These are phyloP conservation scores for Clitopilus hobsonii DNA, from an alignment of 768 basidiomycete species.

Conservation along the genomic window DNA sequence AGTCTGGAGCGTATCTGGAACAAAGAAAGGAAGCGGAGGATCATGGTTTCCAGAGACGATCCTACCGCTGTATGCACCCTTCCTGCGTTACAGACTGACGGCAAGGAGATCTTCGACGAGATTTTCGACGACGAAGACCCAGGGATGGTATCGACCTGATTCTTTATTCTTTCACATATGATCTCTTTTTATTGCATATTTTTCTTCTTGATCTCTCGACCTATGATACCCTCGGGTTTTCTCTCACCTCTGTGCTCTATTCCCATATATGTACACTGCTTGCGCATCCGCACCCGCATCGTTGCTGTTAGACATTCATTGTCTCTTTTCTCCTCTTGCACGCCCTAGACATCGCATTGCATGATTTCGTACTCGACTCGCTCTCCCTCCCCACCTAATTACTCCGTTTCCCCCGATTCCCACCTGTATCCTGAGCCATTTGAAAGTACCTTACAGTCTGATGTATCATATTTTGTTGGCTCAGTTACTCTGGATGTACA, in stretches of 20 bases:
- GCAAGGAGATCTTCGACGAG: constrained; percentile 76
- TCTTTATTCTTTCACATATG: neutral
- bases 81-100: constrained; percentile 61
- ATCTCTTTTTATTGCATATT: neutral
- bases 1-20: constrained; percentile 85
- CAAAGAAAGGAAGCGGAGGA: constrained; percentile 69
- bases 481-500: neutral
- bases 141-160: constrained; percentile 72
- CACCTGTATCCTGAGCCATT: neutral
- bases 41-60: constrained; percentile 60
- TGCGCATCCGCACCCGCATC: constrained; percentile 2
- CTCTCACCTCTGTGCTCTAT: constrained; percentile 3
- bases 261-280: constrained; percentile 5
- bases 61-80: constrained; percentile 40
- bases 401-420: too few species aligned
- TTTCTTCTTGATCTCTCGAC: constrained; percentile 5
- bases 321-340: too few species aligned
- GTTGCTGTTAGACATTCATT: neutral
- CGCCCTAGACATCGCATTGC: neutral
- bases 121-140: constrained; percentile 70
- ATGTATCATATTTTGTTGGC: too few species aligned
- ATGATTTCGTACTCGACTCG: neutral
- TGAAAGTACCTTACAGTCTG: constrained; percentile 1
- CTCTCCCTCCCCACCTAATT: neutral
- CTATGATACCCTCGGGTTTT: constrained; percentile 4